Evolutionary conservation across 1,284 basidiomycete species (phyloP).

Genomic region (Irpex lacteus): DNA sequence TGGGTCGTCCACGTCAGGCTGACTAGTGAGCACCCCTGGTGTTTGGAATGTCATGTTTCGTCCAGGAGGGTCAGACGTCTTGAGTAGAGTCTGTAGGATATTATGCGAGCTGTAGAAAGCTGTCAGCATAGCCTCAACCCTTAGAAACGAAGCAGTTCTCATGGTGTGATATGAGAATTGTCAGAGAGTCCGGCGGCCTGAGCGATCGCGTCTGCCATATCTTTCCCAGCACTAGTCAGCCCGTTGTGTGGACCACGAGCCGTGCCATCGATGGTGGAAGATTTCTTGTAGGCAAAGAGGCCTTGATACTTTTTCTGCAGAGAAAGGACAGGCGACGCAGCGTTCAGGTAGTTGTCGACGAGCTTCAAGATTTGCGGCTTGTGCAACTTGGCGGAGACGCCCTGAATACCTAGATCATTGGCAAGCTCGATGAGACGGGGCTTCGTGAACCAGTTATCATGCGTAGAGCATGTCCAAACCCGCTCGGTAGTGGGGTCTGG

Average conservation of each 20-base stretch:
- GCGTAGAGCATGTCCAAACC: neutral
- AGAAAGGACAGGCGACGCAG: neutral
- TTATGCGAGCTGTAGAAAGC: neutral
- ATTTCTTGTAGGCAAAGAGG: neutral
- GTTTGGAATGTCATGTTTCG: neutral
- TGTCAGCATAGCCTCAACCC: neutral
- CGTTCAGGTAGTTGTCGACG: neutral
- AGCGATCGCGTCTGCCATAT: neutral
- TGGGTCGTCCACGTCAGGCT: neutral
- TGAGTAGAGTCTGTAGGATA: neutral
- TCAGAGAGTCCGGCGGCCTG: neutral
- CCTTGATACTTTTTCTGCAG: neutral
- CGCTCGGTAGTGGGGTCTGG: neutral
- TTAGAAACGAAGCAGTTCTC: neutral
- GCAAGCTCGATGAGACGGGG: neutral
- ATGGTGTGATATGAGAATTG: neutral
- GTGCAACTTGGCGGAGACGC: neutral
- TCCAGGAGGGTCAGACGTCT: neutral
- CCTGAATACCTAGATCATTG: neutral
- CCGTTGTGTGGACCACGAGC: neutral
- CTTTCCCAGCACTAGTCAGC: neutral
- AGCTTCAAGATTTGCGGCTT: neutral
- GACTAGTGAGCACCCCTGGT: neutral
- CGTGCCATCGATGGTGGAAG: neutral
- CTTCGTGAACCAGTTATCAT: neutral